A percentile compares a stretch with the other conserved stretches of the same genome.
Evolutionary conservation across 305 asterid genomes (phyloP).

Genomic region (Stenogyne calaminthoides): DNA sequence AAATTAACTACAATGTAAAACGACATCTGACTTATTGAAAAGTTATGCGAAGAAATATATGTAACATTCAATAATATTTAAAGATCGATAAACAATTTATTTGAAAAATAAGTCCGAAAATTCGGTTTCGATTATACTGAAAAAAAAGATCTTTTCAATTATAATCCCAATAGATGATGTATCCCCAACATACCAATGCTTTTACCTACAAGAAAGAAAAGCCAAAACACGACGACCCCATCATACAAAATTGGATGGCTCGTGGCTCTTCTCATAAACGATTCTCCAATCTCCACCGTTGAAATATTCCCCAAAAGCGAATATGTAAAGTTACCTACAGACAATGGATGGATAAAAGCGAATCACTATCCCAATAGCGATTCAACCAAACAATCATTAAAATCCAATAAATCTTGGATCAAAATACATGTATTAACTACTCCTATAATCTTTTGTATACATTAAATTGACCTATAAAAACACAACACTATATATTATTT

Average conservation of each 20-base stretch:
- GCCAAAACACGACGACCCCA: constrained; percentile 21
- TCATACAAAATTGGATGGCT: constrained; percentile 35
- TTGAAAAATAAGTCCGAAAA: too few species aligned
- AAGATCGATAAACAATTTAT: too few species aligned
- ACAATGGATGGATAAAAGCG: constrained; percentile 36
- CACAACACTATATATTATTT: too few species aligned
- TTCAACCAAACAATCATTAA: constrained; percentile 32
- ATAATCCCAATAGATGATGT: too few species aligned
- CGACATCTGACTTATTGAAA: too few species aligned
- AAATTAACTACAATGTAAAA: too few species aligned
- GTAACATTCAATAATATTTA: too few species aligned
- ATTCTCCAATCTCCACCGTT: constrained; percentile 42
- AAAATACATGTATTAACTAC: neutral
- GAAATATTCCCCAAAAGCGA: constrained; percentile 22
- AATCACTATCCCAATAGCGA: constrained; percentile 35
- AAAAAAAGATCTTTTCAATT: too few species aligned
- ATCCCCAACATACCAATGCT: constrained; percentile 29
- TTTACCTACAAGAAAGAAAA: constrained; percentile 20
- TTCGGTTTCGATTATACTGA: too few species aligned
- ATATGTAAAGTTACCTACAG: constrained; percentile 40
- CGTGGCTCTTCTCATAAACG: constrained; percentile 21
- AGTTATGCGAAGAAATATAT: too few species aligned
- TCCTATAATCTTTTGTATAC: neutral
- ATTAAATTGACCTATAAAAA: too few species aligned
- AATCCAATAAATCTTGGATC: neutral